Base-by-base conservation (phyloP, 2,329 filamentous ascomycete species). In the Fusarium sp. region DNA sequence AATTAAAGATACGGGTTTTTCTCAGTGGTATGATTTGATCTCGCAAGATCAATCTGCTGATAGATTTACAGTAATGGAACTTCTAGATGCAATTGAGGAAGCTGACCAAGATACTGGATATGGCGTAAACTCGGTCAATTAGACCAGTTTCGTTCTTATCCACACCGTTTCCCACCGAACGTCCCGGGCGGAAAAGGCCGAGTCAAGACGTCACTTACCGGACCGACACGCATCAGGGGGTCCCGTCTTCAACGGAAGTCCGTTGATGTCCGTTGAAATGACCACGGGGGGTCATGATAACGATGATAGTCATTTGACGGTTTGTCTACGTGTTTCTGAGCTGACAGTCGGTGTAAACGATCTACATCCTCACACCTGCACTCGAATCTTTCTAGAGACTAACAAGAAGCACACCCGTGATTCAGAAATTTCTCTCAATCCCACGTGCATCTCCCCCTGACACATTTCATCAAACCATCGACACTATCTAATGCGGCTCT, bases 401-500 rank as follows among this genome's bases (percentile, higher is more conserved):
- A 31, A n/a, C 47, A 13, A 29, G 10, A 52, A 29, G 18, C 18
- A n/a, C 10, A 20, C 14, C 24, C 45, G 18, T 52, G 24, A 52
- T 52, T 14, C 9, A 31, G 27, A 31, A 52, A 52, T 8, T 29
- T 34, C 47, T n/a, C 47, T 59, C 56, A 20, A 40, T n/a, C 35
- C 10, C 56, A 59, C 58, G 58, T 47, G 58, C 37, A 35, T 27
- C 40, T 4, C 9, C 57, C 58, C 58, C 29, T 27, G 58, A 31
- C 27, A 6, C 20, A 8, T 38, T 58, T 27, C 56, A 22, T 58
- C 31, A 34, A 11, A 3, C 57, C 27, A 8, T 40, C 18, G 58
- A 7, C 38, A 29, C 58, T 29, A 61, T 61, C 58, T 22, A 61
- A 61, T 61, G 58, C 58, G 58, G 58, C 58, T 61, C 58, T 61